phyloP scores from a whole-genome alignment of 2,329 filamentous ascomycete species.

The Colletotrichum paranaense region DNA sequence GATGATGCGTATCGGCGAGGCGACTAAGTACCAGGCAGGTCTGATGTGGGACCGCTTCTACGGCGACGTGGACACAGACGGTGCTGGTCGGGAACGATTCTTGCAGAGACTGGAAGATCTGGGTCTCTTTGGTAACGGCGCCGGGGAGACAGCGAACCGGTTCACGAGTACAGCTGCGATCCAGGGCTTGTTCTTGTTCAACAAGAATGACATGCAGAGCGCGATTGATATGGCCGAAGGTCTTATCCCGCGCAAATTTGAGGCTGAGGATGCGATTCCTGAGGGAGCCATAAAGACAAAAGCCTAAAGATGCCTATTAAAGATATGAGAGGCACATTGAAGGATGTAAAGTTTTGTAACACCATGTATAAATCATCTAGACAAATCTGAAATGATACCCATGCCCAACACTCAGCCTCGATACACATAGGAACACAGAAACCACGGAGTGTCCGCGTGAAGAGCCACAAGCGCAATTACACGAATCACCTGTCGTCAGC shows the following conservation, averaged over 20 bases:
- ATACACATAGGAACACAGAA: background rate
- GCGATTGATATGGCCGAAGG: constrained; percentile 84
- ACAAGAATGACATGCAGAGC: constrained; percentile 90
- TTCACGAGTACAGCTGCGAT: constrained; percentile 89
- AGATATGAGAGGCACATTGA: background rate
- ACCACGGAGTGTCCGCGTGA: no score
- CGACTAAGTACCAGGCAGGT: constrained; percentile 84
- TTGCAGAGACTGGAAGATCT: constrained; percentile 75
- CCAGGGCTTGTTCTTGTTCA: constrained; percentile 94
- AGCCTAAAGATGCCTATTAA: constrained; percentile 40
- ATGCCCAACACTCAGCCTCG: background rate
- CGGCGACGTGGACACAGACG: constrained; percentile 78
- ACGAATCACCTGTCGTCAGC: background rate
- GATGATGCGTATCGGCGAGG: constrained; percentile 89
- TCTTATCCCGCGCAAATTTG: constrained; percentile 68
- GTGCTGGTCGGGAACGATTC: constrained; percentile 74
- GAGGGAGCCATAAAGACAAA: constrained; percentile 55
- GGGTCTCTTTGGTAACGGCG: constrained; percentile 73
- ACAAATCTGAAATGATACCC: constrained; percentile 9
- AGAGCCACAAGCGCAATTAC: background rate
- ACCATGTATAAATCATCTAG: constrained; percentile 18
- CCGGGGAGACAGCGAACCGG: constrained; percentile 58
- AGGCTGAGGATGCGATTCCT: constrained; percentile 54
- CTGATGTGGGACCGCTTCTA: constrained; percentile 97
- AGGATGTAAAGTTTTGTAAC: constrained; percentile 12